These are phyloP conservation scores for Penicillium canariense DNA, from an alignment of 495 filamentous ascomycete species.

Conservation along the genomic window DNA sequence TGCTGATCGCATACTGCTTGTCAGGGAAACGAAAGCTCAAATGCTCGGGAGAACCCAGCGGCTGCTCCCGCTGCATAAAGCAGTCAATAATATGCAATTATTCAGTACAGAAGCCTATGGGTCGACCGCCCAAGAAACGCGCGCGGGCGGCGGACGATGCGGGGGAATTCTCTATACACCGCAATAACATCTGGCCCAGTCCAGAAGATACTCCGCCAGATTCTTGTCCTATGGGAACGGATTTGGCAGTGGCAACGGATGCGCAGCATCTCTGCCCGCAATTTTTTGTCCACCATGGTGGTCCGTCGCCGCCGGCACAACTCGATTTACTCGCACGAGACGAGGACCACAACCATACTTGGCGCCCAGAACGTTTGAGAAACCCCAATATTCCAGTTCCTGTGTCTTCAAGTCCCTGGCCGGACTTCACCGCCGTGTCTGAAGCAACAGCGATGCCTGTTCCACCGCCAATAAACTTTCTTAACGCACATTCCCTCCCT, in stretches of 20 bases:
- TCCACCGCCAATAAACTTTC: constrained; percentile 24
- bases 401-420: constrained; percentile 40
- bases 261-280: constrained; percentile 28
- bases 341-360: constrained; percentile 29
- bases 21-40: constrained; percentile 49
- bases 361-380: constrained; percentile 28
- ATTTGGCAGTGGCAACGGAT: constrained; percentile 11
- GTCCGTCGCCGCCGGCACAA: constrained; percentile 14
- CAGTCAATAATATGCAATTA: constrained; percentile 44
- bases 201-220: constrained; percentile 19
- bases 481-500: constrained; percentile 25
- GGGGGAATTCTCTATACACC: constrained; percentile 12
- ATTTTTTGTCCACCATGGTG: constrained; percentile 22
- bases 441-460: constrained; percentile 36
- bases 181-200: constrained; percentile 27
- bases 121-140: constrained; percentile 46
- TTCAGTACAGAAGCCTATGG: constrained; percentile 50
- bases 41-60: constrained; percentile 45
- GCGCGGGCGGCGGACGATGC: constrained; percentile 34
- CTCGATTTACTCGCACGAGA: constrained; percentile 23
- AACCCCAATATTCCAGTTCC: constrained; percentile 27
- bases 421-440: constrained; percentile 43
- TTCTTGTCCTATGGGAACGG: constrained; percentile 9
- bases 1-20: constrained; percentile 17
- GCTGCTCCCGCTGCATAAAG: constrained; percentile 43